Evolutionary conservation across 192 early-diverging fungal species (phyloP).

Genomic region (Gamsiella multidivaricata): DNA sequence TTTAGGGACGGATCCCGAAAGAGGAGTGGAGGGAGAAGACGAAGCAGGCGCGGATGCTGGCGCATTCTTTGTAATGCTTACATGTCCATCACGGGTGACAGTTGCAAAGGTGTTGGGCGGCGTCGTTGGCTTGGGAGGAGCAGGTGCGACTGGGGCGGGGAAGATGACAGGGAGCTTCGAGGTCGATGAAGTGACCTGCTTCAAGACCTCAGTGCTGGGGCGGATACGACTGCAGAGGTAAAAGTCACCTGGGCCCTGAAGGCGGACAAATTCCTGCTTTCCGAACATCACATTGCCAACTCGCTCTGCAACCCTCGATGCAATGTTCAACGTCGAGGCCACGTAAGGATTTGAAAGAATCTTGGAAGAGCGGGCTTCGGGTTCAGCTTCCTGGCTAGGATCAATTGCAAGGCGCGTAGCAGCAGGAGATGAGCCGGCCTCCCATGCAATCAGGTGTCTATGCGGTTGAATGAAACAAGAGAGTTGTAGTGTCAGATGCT

Average conservation of each 20-base stretch:
- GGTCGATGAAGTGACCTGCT: slow-evolving; percentile 39
- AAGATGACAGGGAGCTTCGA: slow-evolving; percentile 41
- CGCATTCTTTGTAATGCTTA: slow-evolving; percentile 26
- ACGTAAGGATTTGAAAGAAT: slow-evolving; percentile 52
- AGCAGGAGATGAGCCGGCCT: slow-evolving; percentile 60
- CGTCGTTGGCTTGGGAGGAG: slow-evolving; percentile 32
- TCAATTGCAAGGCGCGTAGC: slow-evolving; percentile 52
- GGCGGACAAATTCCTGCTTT: slow-evolving; percentile 64
- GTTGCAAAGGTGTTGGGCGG: slow-evolving; percentile 52
- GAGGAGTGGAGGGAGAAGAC: slow-evolving; percentile 33
- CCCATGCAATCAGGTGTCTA: slow-evolving; percentile 67
- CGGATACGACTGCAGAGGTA: slow-evolving; percentile 68
- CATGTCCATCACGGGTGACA: slow-evolving; percentile 46
- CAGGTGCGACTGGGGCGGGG: slow-evolving; percentile 49
- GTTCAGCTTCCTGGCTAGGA: slow-evolving; percentile 32
- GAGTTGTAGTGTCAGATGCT: not conserved
- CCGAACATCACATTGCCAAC: slow-evolving; percentile 57
- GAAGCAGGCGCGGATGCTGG: not conserved
- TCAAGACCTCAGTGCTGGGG: slow-evolving; percentile 55
- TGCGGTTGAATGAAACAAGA: not conserved
- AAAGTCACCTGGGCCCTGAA: slow-evolving; percentile 73
- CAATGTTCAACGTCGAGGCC: slow-evolving; percentile 45
- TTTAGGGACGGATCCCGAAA: slow-evolving; percentile 35
- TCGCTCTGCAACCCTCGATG: slow-evolving; percentile 53
- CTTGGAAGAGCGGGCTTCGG: slow-evolving; percentile 48